Percentiles rank a stretch among this genome's conserved stretches.
phyloP scores from a whole-genome alignment of 805 yeast species.

The Yarrowia divulgata region DNA sequence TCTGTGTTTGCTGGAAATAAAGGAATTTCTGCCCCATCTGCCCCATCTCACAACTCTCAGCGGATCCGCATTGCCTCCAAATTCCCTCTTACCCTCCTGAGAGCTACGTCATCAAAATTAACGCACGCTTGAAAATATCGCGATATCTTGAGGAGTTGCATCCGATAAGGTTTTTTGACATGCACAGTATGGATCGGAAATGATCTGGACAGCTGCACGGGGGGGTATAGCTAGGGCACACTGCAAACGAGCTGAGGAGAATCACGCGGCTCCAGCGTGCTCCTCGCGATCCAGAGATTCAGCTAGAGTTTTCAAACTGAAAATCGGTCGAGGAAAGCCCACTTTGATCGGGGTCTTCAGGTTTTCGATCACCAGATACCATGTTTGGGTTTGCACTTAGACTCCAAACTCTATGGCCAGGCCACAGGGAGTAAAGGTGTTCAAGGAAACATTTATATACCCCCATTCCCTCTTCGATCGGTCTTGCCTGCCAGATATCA shows the following conservation, averaged over 20 bases:
- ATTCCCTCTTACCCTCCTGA: too few relatives aligned
- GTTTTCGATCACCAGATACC: not conserved
- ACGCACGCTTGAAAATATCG: not conserved
- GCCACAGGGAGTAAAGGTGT: too few relatives aligned
- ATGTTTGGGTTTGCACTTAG: not conserved
- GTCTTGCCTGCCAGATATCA: too few relatives aligned
- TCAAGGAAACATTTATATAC: not conserved
- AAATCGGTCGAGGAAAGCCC: not conserved
- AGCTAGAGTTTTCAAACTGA: too few relatives aligned
- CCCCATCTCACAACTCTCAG: too few relatives aligned
- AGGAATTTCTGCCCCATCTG: too few relatives aligned
- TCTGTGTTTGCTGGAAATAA: too few relatives aligned
- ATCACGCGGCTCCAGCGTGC: not conserved
- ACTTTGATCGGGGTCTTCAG: not conserved
- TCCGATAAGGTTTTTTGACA: not conserved
- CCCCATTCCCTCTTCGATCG: not conserved
- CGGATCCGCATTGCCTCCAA: too few relatives aligned
- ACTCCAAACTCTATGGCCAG: too few relatives aligned
- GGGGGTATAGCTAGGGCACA: too few relatives aligned
- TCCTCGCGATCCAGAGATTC: not conserved
- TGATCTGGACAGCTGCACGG: not conserved
- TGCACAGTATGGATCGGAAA: slow-evolving; percentile 11
- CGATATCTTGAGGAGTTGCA: slow-evolving; percentile 2
- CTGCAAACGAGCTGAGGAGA: not conserved
- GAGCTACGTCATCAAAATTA: not conserved